These are phyloP conservation scores for Musa schizocarpa DNA, from an alignment of 176 grass and related monocot species.

Conservation along the genomic window DNA sequence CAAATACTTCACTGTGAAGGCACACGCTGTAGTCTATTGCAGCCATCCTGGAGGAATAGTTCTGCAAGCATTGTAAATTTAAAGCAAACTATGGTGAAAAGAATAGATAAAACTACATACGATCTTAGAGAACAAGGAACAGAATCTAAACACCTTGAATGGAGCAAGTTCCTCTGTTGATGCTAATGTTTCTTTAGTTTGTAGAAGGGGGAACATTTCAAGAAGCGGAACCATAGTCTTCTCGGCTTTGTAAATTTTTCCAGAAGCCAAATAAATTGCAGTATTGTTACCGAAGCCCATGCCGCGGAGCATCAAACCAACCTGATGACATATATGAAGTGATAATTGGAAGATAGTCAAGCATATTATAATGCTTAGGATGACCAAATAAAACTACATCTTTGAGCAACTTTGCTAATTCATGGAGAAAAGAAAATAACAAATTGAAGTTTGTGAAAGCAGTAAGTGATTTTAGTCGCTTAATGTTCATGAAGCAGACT, in stretches of 20 bases:
- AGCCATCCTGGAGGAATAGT: slow-evolving; percentile 98
- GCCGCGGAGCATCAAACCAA: slow-evolving; percentile 91
- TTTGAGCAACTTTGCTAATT: neutral
- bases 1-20: slow-evolving; percentile 85
- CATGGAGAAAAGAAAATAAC: neutral
- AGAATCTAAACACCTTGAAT: slow-evolving; percentile 51
- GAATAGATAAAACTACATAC: neutral
- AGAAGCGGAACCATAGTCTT: slow-evolving; percentile 92
- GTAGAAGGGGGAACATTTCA: slow-evolving; percentile 94
- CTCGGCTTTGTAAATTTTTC: slow-evolving; percentile 90
- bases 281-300: slow-evolving; percentile 92
- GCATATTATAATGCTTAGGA: neutral
- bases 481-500: neutral
- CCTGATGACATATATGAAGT: slow-evolving; percentile 26
- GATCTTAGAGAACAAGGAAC: neutral
- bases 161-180: slow-evolving; percentile 72
- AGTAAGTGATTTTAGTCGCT: neutral
- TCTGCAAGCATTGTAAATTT: slow-evolving; percentile 36
- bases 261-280: slow-evolving; percentile 96
- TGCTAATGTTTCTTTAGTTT: slow-evolving; percentile 93
- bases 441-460: neutral
- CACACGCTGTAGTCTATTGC: slow-evolving; percentile 91
- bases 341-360: neutral
- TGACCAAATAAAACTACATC: neutral
- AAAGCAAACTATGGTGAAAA: neutral